Base-by-base conservation (phyloP, 257 asterid species). In the Ligustrum vulgare region DNA sequence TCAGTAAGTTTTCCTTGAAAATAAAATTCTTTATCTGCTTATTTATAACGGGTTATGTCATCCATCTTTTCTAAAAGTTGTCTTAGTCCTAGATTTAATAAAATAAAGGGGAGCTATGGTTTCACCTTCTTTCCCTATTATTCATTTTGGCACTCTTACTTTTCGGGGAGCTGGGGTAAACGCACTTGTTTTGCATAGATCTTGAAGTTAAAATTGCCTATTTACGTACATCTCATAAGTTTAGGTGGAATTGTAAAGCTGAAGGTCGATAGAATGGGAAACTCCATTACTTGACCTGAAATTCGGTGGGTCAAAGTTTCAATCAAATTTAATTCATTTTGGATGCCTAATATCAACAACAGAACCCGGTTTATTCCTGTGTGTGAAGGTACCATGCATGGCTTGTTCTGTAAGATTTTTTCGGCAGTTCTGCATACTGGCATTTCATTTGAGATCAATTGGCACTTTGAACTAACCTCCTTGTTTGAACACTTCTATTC, bases 391-490 rank as follows among this genome's bases (percentile, higher is more conserved):
- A 20, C 15, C n/a, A 4, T 72, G 65, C 49, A 41, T 65, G 23
- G 31, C 32, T 34, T 36, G 31, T 75, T 23, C 69, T 68, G 13
- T 74, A 64, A 20, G 72, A 23, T 34, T 22, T 8, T 71, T 23
- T 74, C 25, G 25, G 67, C 67, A 49, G 72, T 77, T 69, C 78
- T 66, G 68, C 74, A 68, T n/a, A 20, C 67, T 51, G 67, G 62
- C 43, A 41, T 45, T 76, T 77, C 18, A 62, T 68, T 69, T 51
- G 23, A 66, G 78, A 16, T 78, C 5, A 54, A 25, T 67, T 71
- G 49, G 25, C 74, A n/a, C 31, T 49, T 18, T 41, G 15, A 65
- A 31, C 75, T 68, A 28, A 66, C 78, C 80, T 58, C 71, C 28
- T 54, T 36, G 39, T 49, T 41, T 67, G 67, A 70, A 67, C 47